Evolutionary conservation across 441 rosid species (phyloP), one percentile per base, ranked within the genome.

Genomic region (Croton setiger): DNA sequence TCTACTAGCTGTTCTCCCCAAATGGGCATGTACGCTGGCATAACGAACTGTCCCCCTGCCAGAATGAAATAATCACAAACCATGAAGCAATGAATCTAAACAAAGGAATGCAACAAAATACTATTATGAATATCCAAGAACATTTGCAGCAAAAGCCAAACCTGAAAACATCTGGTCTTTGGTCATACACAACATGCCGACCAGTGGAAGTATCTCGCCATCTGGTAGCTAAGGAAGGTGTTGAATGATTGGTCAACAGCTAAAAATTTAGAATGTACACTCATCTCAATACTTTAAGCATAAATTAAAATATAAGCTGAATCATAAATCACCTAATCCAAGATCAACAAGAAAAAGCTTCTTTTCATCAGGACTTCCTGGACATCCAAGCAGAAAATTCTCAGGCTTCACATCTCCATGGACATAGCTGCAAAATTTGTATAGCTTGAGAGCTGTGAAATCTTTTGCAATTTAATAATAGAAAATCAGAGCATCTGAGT

Each of bases 351-450:
- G 93, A 58, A 85, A 91, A 60, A 93, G 80, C 71, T 85, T 93
- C 69, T 88, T 93, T 78, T 87, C 97, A 55, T 93, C 97, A 27
- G 85, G 84, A 62, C 93, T 85, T 79, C 93, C 91, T 0, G 93
- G 85, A 43, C 84, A 78, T 35, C 99, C 99, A 72, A 95, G 93
- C 79, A 95, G 78, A 68, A 95, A 92, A 71, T 95, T 95, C 83
- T 92, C 98, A 31, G 99, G 99, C 67, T 95, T 95, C 15, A 95
- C 96, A 81, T 95, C 99, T 31, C 99, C 99, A 69, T 95, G 99
- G 62, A 95, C 96, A 81, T 83, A 95, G 66, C 99, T 94, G 81
- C 35, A 49, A 33, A 49, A 17, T n/a, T 60, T 21, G 67, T 52
- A 5, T 18, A 35, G 67, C 61, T 61, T 63, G 8, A 47, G 31